Percentiles rank a stretch among this genome's conserved stretches.
phyloP scores from a whole-genome alignment of 2,329 filamentous ascomycete genomes.

The Exophiala calicioides region DNA sequence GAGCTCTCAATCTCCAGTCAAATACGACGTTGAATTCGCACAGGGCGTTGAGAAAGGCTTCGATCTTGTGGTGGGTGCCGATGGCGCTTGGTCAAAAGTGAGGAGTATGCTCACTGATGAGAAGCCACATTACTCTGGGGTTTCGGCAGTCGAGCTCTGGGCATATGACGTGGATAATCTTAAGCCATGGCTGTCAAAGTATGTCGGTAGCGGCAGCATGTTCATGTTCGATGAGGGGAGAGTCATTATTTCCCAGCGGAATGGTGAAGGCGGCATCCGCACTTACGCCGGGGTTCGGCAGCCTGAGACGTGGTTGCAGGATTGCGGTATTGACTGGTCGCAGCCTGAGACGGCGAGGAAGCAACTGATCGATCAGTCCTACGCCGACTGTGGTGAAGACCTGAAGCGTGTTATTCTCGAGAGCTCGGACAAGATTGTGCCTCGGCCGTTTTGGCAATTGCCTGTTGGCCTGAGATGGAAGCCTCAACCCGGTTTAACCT shows the following conservation, averaged over 20 bases:
- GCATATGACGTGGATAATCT: constrained; percentile 45
- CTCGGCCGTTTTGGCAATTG: constrained; percentile 55
- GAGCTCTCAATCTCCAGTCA: constrained; percentile 3
- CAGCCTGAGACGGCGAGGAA: constrained; percentile 44
- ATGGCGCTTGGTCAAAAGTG: constrained; percentile 45
- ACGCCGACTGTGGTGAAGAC: constrained; percentile 46
- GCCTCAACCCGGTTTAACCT: constrained; percentile 52
- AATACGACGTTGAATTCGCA: constrained; percentile 16
- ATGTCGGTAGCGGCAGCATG: constrained; percentile 52
- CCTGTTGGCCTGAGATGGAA: constrained; percentile 55
- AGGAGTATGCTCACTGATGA: constrained; percentile 34
- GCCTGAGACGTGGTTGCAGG: constrained; percentile 42
- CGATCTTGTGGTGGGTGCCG: constrained; percentile 45
- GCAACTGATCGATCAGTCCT: constrained; percentile 42
- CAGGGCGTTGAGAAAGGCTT: constrained; percentile 24
- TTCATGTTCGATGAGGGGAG: constrained; percentile 49
- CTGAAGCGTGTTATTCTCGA: constrained; percentile 47
- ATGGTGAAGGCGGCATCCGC: constrained; percentile 53
- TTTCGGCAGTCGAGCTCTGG: constrained; percentile 47
- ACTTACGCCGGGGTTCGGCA: constrained; percentile 42
- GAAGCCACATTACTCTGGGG: constrained; percentile 31
- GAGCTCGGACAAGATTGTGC: constrained; percentile 41
- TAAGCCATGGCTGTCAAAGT: constrained; percentile 47
- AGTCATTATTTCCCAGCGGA: constrained; percentile 46
- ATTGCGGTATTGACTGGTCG: constrained; percentile 48